These are phyloP conservation scores for Proliferodiscus dingleyae DNA, from an alignment of 2,329 filamentous ascomycete species.

Conservation along the genomic window DNA sequence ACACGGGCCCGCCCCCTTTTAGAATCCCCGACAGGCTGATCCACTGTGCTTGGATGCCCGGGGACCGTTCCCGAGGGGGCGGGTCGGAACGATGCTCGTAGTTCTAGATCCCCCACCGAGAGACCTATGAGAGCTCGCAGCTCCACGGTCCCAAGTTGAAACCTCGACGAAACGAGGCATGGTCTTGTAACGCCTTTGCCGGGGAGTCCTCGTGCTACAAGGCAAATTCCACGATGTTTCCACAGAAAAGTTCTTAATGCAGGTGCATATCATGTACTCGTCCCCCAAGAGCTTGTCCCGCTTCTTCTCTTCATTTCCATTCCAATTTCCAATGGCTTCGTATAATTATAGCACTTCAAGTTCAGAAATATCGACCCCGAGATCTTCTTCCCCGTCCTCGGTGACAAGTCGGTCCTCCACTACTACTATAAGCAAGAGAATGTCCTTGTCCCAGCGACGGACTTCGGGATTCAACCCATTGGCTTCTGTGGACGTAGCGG, in stretches of 20 bases:
- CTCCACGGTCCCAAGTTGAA: constrained; percentile 11
- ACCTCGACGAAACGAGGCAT: constrained; percentile 28
- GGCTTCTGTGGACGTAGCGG: constrained; percentile 44
- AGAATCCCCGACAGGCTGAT: neutral
- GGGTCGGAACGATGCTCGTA: neutral
- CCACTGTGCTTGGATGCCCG: neutral
- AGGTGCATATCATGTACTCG: constrained; percentile 19
- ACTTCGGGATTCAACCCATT: constrained; percentile 27
- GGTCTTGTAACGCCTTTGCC: constrained; percentile 16
- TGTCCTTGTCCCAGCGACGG: constrained; percentile 26
- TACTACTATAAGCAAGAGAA: constrained; percentile 26
- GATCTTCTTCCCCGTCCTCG: constrained; percentile 28
- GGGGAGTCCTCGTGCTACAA: constrained; percentile 1
- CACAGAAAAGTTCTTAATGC: constrained; percentile 16
- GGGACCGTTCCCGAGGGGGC: neutral
- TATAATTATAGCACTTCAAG: constrained; percentile 22
- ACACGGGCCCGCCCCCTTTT: neutral
- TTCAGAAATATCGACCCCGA: constrained; percentile 26
- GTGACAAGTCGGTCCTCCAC: constrained; percentile 25
- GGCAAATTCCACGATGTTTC: constrained; percentile 12
- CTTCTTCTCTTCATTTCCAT: constrained; percentile 6
- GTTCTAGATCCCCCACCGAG: neutral
- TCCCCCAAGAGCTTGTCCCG: constrained; percentile 5
- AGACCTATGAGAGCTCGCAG: neutral
- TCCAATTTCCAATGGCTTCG: constrained; percentile 24